Conservation (phyloP, 139 green algal genomes). For the Asterochloris erici region DNA sequence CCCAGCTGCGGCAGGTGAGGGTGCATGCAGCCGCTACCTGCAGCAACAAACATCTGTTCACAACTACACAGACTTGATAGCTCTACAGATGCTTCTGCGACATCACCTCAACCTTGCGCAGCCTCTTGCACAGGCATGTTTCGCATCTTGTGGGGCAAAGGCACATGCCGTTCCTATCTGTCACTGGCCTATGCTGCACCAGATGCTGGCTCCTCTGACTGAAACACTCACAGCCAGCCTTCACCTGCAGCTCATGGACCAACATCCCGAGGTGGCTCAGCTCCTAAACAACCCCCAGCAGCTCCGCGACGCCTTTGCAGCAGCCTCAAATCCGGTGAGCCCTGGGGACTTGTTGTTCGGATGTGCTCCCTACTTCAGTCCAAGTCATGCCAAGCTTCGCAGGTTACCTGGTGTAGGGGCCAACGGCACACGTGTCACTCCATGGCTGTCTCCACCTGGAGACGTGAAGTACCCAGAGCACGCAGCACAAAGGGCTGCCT, state of each 20-base stretch:
- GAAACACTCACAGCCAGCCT: neutral
- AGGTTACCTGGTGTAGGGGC: no score
- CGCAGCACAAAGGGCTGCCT: no score
- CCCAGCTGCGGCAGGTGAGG: slow-evolving; percentile 58
- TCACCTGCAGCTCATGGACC: slow-evolving; percentile 69
- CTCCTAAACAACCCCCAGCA: slow-evolving; percentile 86
- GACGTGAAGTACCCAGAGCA: no score
- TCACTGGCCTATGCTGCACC: neutral
- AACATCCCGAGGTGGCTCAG: slow-evolving; percentile 87
- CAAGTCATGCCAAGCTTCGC: no score
- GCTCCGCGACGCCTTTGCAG: slow-evolving; percentile 75
- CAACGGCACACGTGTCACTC: no score
- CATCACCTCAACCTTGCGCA: neutral
- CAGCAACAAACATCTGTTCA: neutral
- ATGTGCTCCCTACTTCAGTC: no score
- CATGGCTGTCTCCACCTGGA: no score
- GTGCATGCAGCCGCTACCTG: neutral
- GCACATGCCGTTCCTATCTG: neutral
- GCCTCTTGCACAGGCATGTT: neutral
- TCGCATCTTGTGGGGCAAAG: neutral
- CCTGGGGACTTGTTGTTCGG: no score
- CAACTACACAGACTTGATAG: neutral
- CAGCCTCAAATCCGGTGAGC: slow-evolving; percentile 78
- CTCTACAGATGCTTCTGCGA: neutral
- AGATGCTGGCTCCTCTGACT: neutral